Conservation (phyloP, 805 yeast species). For the Millerozyma acaciae region DNA sequence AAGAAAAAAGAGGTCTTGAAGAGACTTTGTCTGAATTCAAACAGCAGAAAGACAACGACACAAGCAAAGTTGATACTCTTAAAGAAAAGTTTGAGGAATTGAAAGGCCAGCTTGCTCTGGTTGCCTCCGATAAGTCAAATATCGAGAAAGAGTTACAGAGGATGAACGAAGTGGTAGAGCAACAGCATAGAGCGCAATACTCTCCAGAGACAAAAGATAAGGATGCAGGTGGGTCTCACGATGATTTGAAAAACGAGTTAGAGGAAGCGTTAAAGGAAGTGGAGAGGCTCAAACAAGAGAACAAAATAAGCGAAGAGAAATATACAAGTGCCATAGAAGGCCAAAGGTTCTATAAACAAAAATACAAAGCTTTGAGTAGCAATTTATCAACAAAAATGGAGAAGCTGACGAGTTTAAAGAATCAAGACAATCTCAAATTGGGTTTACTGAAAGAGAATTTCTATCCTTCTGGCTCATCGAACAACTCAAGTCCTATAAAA, state of each 20-base stretch:
- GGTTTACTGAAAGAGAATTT: background rate
- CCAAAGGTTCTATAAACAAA: background rate
- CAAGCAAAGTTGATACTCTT: no score
- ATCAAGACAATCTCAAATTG: slow-evolving; percentile 3
- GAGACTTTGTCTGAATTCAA: background rate
- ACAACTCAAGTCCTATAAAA: no score
- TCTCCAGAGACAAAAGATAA: no score
- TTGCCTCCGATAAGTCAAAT: no score
- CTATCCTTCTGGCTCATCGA: background rate
- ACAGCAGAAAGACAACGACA: no score
- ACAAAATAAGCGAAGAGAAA: background rate
- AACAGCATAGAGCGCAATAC: no score
- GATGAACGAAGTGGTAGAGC: no score
- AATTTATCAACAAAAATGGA: slow-evolving; percentile 2
- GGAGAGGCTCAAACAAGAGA: slow-evolving; percentile 1
- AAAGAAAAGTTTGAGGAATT: no score
- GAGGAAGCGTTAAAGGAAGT: background rate
- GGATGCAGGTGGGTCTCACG: no score
- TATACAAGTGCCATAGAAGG: slow-evolving; percentile 1
- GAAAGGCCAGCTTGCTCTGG: no score
- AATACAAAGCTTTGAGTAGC: slow-evolving; percentile 1
- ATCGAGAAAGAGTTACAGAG: no score
- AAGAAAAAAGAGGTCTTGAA: background rate
- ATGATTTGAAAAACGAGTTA: background rate
- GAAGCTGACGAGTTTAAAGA: slow-evolving; percentile 2